Conservation (phyloP, 2,329 filamentous ascomycete species). For the Hymenoscyphus fraxineus region DNA sequence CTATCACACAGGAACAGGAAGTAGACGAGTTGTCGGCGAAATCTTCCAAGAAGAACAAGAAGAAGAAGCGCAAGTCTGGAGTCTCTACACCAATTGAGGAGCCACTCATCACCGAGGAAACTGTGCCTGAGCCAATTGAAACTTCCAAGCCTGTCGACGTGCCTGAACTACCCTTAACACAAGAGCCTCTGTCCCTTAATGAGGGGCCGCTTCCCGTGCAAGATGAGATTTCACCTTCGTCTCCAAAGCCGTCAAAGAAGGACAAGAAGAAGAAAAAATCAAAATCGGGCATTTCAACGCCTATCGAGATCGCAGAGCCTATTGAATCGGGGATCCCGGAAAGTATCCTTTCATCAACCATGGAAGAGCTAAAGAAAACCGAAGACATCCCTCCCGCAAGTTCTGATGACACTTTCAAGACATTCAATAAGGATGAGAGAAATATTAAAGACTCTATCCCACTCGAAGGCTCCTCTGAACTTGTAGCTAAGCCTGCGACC, state of each 20-base stretch:
- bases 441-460: slow-evolving; percentile 7
- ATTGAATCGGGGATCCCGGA: background rate
- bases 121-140: background rate
- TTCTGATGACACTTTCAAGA: slow-evolving; percentile 8
- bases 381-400: background rate
- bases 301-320: background rate
- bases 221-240: slow-evolving; percentile 1
- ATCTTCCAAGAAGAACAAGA: slow-evolving; percentile 23
- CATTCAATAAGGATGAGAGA: slow-evolving; percentile 18
- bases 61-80: slow-evolving; percentile 21
- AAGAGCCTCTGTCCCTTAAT: background rate
- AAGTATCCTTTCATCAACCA: background rate
- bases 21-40: slow-evolving; percentile 11
- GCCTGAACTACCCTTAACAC: background rate
- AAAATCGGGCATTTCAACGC: slow-evolving; percentile 4
- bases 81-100: slow-evolving; percentile 19
- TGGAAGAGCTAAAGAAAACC: background rate
- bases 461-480: slow-evolving; percentile 4
- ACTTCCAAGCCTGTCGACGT: background rate
- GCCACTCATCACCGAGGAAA: slow-evolving; percentile 21
- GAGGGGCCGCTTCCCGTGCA: background rate
- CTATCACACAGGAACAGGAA: slow-evolving; percentile 3
- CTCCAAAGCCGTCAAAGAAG: slow-evolving; percentile 13
- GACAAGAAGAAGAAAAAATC: slow-evolving; percentile 13
- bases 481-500: background rate